Base-by-base conservation (phyloP, 176 grass and related monocot genomes). In the Musa acuminata region DNA sequence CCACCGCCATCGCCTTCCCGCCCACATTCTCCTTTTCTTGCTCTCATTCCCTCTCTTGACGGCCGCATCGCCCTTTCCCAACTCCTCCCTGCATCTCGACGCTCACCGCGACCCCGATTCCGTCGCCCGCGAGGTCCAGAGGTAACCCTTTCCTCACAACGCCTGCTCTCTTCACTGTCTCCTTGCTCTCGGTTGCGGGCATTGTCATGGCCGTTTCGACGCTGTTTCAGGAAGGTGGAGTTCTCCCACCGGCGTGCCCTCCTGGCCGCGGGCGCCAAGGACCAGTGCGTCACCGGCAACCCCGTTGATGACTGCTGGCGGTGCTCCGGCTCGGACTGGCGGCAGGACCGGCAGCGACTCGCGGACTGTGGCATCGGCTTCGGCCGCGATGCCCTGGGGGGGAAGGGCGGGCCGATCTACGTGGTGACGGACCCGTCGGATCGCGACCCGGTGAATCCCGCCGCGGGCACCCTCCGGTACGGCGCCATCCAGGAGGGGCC, bases 231-330 rank as follows among this genome's bases (percentile, higher is more conserved):
- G 75, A 83, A 86, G 81, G 24, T 88, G 50, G 63, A 79, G 24
- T 71, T 66, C 60, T 92, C 81, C 23, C 75, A 84, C 75, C 67
- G 89, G 72, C 68, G 89, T 52, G 87, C 87, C 68, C 80, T 85
- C 64, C 59, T 85, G 51, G 20, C 16, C 53, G 65, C 51, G 55
- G 76, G 72, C 51, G 55, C 23, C 78, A 78, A 60, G 43, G n/a
- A 26, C 11, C 52, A 63, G 52, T 98, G 90, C 85, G 60, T 88
- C 52, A 89, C 86, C 16, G 95, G 95, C 14, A 98, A 98, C 77
- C 90, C 95, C 3, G 93, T 94, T 57, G 90, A 94, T 59, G 88
- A 94, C 75, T 98, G 95, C 77, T 98, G 95, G 95, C 84, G 80
- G 23, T 98, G 95, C 81, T 51, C 86, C 0, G 95, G 84, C 17